Percentiles rank a stretch among this genome's conserved stretches.
phyloP scores from a whole-genome alignment of 768 basidiomycete genomes.

The Mycena vitilis region DNA sequence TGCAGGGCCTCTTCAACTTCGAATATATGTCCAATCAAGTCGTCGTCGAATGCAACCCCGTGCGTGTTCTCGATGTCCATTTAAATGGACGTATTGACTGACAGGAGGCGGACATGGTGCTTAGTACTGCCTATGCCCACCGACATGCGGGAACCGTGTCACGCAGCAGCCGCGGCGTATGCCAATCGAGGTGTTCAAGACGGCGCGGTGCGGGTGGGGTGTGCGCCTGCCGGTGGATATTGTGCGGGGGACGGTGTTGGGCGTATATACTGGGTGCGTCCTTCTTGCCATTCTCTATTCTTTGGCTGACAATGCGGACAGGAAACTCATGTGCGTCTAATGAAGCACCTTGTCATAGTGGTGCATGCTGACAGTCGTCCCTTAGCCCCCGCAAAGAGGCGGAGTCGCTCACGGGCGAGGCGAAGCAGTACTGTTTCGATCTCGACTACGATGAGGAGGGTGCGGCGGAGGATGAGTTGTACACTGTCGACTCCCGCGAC shows the following conservation, averaged over 20 bases:
- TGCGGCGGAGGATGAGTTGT: background rate
- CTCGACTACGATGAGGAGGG: conserved; percentile 36
- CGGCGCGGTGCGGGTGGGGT: conserved; percentile 40
- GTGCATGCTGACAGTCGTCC: background rate
- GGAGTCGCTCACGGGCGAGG: conserved; percentile 6
- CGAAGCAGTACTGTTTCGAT: conserved; percentile 36
- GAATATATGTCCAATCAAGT: conserved; percentile 9
- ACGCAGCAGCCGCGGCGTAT: conserved; percentile 38
- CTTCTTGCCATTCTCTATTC: background rate
- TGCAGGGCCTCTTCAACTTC: conserved; percentile 34
- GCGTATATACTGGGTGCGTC: conserved; percentile 41
- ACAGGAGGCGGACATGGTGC: background rate
- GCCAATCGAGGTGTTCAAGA: conserved; percentile 42
- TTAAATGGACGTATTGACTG: background rate
- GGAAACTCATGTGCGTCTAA: conserved; percentile 29
- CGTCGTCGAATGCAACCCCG: conserved; percentile 41
- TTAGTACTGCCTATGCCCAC: conserved; percentile 34
- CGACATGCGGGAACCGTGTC: conserved; percentile 38
- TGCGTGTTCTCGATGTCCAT: conserved; percentile 11
- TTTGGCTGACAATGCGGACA: background rate
- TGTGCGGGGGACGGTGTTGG: conserved; percentile 37
- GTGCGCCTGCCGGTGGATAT: conserved; percentile 37
- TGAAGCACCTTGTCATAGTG: background rate
- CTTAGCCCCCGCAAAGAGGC: conserved; percentile 23
- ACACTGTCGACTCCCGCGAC: conserved; percentile 26